Evolutionary conservation across 495 filamentous ascomycete species (phyloP).

Genomic region (Neurospora intermedia): DNA sequence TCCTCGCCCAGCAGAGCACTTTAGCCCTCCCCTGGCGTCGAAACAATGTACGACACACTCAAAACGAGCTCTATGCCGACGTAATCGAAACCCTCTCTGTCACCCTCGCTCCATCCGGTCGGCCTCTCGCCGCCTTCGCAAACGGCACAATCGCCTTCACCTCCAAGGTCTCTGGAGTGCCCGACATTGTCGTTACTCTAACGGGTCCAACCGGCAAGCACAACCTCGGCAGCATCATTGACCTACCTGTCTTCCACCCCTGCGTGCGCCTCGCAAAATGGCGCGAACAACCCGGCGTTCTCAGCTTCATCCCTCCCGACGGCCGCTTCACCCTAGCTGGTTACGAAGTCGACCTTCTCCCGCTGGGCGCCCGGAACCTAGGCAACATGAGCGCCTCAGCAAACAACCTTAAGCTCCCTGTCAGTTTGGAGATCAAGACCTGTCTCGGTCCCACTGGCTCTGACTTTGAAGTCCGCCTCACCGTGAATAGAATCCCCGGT

Average conservation of each 20-base stretch:
- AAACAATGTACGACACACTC: constrained; percentile 87
- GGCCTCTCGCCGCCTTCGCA: constrained; percentile 73
- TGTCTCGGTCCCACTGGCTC: constrained; percentile 58
- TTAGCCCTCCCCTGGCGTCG: constrained; percentile 70
- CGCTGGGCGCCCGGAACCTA: constrained; percentile 36
- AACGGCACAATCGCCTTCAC: constrained; percentile 93
- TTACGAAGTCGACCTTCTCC: constrained; percentile 87
- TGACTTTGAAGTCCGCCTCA: constrained; percentile 83
- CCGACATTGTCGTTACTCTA: constrained; percentile 75
- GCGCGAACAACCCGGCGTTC: constrained; percentile 76
- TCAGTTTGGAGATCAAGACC: constrained; percentile 70
- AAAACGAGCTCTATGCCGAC: constrained; percentile 95
- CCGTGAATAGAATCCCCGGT: constrained; percentile 55
- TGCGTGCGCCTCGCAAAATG: constrained; percentile 81
- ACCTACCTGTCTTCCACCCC: constrained; percentile 92
- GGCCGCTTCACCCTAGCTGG: constrained; percentile 90
- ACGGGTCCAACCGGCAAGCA: constrained; percentile 66
- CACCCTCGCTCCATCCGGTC: constrained; percentile 79
- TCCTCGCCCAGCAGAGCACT: constrained; percentile 26
- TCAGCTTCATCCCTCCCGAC: constrained; percentile 93
- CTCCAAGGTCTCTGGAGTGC: constrained; percentile 86
- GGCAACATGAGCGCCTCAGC: constrained; percentile 22
- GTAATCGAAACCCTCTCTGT: constrained; percentile 83
- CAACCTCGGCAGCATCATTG: constrained; percentile 59
- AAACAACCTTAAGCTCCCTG: constrained; percentile 67